These are phyloP conservation scores for Dactylellina haptotyla DNA, from an alignment of 2,329 filamentous ascomycete species.

Conservation along the genomic window DNA sequence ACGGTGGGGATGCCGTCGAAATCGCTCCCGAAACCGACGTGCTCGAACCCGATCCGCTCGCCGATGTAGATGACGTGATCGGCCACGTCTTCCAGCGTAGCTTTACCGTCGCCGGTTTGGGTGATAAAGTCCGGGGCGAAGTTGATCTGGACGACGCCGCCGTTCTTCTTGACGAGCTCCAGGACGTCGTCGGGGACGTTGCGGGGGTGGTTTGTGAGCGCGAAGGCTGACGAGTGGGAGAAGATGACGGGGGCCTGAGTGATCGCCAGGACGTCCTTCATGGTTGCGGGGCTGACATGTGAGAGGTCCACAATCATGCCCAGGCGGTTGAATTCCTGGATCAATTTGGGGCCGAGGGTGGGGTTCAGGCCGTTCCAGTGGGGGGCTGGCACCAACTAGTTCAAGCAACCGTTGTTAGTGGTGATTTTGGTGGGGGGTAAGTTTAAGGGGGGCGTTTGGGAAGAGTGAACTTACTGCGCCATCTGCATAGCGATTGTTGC, in stretches of 20 bases:
- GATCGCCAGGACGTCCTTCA: conserved; percentile 79
- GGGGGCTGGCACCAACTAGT: conserved; percentile 64
- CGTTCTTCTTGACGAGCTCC: conserved; percentile 75
- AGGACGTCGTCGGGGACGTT: conserved; percentile 90
- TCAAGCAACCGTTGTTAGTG: conserved; percentile 41
- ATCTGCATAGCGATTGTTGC: conserved; percentile 89
- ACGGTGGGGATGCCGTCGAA: conserved; percentile 79
- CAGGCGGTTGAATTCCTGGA: conserved; percentile 91
- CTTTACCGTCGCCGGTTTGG: conserved; percentile 70
- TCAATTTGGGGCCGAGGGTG: conserved; percentile 71
- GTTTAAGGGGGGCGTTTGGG: conserved; percentile 66
- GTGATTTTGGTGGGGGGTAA: not conserved
- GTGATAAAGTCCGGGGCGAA: conserved; percentile 82
- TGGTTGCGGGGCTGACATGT: conserved; percentile 81
- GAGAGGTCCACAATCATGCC: conserved; percentile 93
- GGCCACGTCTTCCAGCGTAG: conserved; percentile 79
- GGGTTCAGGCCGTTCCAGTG: conserved; percentile 78
- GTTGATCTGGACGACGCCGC: conserved; percentile 89
- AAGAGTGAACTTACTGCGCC: conserved; percentile 67
- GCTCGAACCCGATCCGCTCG: conserved; percentile 81
- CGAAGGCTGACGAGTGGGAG: conserved; percentile 83
- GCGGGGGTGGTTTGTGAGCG: conserved; percentile 84
- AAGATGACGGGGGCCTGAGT: conserved; percentile 81
- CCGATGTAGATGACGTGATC: conserved; percentile 86
- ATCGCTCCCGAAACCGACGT: conserved; percentile 89